These are phyloP conservation scores for Thielaviopsis populi DNA, from an alignment of 2,329 filamentous ascomycete species.

Conservation along the genomic window DNA sequence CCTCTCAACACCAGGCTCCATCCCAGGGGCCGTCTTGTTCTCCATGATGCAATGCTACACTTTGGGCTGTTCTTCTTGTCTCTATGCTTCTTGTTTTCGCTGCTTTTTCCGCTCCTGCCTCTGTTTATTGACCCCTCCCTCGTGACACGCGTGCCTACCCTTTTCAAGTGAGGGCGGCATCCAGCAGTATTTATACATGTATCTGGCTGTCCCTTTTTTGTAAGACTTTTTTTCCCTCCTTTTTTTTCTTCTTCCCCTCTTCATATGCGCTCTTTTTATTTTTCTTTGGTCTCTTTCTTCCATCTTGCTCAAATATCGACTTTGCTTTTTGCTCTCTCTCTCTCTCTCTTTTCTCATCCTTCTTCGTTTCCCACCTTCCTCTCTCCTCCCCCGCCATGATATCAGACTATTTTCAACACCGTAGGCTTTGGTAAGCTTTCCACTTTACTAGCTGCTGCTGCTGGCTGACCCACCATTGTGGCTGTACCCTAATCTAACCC, in stretches of 20 bases:
- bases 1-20: no score
- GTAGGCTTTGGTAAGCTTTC: constrained; percentile 24
- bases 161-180: neutral
- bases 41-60: no score
- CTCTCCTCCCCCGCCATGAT: constrained; percentile 6
- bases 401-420: constrained; percentile 15
- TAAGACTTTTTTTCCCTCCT: neutral
- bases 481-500: neutral
- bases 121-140: neutral
- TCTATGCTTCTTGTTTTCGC: neutral
- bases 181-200: neutral
- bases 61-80: no score
- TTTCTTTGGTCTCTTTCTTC: neutral
- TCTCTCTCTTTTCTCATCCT: neutral
- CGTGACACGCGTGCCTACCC: neutral
- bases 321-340: neutral
- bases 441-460: neutral
- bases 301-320: neutral
- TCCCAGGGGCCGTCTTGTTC: no score
- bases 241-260: neutral
- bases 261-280: no score
- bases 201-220: neutral
- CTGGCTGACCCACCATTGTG: neutral
- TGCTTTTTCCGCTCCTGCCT: neutral
- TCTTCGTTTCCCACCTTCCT: neutral